phyloP scores from a whole-genome alignment of 345 rosid genomes.

The Anacardium occidentale region DNA sequence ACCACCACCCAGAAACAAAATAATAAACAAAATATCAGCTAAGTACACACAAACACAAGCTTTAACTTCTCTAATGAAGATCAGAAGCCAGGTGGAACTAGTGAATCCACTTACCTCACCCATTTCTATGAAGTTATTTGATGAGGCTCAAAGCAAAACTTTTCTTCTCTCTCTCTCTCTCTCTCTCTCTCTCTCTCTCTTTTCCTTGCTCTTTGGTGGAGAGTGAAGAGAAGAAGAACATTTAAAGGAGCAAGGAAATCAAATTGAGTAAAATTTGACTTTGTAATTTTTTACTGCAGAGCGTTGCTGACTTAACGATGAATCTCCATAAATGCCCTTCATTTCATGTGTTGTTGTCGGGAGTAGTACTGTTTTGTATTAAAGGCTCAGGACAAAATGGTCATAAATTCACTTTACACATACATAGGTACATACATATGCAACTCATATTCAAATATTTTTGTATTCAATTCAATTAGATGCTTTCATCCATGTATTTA shows the following conservation, averaged over 20 bases:
- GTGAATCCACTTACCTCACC: constrained; percentile 43
- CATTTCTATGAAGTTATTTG: constrained; percentile 34
- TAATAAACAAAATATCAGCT: too few species aligned
- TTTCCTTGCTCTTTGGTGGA: neutral
- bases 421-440: neutral
- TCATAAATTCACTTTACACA: neutral
- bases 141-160: neutral
- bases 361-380: neutral
- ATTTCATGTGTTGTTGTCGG: too few species aligned
- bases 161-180: neutral
- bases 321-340: constrained; percentile 20
- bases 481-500: too few species aligned
- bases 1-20: neutral
- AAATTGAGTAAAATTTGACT: constrained; percentile 28
- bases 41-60: too few species aligned
- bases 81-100: too few species aligned
- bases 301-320: too few species aligned
- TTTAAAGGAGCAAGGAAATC: constrained; percentile 22
- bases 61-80: too few species aligned
- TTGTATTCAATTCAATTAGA: too few species aligned
- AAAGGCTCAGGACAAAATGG: neutral
- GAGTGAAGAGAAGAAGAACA: constrained; percentile 8
- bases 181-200: constrained; percentile 11
- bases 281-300: constrained; percentile 18
- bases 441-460: too few species aligned